Evolutionary conservation across 2,329 filamentous ascomycete genomes (phyloP), one percentile per base, ranked within the genome.

Genomic region (Colletotrichum endophyticum): DNA sequence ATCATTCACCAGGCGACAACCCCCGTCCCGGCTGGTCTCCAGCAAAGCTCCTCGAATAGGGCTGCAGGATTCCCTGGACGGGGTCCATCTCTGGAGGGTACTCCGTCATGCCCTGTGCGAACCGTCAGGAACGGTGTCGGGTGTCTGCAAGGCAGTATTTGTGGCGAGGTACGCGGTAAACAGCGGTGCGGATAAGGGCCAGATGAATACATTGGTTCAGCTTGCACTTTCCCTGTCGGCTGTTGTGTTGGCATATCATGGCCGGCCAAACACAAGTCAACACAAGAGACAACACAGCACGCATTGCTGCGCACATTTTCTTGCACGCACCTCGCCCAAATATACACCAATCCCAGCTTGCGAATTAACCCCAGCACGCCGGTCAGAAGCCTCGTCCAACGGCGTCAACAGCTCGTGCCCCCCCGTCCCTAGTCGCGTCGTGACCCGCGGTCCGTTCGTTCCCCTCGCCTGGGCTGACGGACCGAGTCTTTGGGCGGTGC

Each of bases 21-120:
- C 67, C 74, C 63, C 63, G 57, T 63, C 66, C 66, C 27, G n/a
- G 34, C 49, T 30, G 63, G 39, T 22, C 44, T 62, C 57, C 44
- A 57, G 57, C 30, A 56, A 39, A n/a, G 32, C 28, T 76, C 67
- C 57, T 76, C 75, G 75, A 77, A 77, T 77, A 75, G 75, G 75
- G 72, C 67, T 75, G 57, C 72, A 75, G 72, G 27, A 76, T 72
- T 68, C 34, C 57, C 56, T 27, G 22, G 34, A 61, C 63, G 28
- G 67, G 32, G 30, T 44, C 73, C 73, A 73, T 73, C 22, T 67
- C 70, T 63, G 57, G 56, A 19, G 72, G 73, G 70, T 68, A 32
- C 30, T 11, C 39, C 56, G 70, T 68, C 62, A 53, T 73, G 70
- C 70, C 63, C 73, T 75, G 73, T 75, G 69, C 61, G 56, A 34